These are phyloP conservation scores for Saturnispora sekii DNA, from an alignment of 805 yeast genomes.

Conservation along the genomic window DNA sequence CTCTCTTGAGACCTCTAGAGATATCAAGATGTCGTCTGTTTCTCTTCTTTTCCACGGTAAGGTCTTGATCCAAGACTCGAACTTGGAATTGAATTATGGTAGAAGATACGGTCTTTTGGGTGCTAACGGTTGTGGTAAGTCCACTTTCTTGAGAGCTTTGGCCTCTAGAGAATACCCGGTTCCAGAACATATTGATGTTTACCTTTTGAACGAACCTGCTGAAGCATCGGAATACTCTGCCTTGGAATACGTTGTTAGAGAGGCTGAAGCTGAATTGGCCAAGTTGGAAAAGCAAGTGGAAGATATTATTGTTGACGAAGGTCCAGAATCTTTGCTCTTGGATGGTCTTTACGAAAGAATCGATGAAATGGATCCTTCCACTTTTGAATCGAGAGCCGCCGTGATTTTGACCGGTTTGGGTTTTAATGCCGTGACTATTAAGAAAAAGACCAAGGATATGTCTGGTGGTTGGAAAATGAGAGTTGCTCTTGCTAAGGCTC, in stretches of 20 bases:
- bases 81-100: conserved; percentile 89
- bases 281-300: conserved; percentile 87
- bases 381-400: conserved; percentile 96
- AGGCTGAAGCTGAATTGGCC: conserved; percentile 89
- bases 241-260: conserved; percentile 90
- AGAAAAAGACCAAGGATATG: conserved; percentile 96
- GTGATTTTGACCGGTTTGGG: conserved; percentile 95
- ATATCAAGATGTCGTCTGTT: conserved; percentile 82
- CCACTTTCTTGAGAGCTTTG: conserved; percentile 84
- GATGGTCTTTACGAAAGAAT: conserved; percentile 92
- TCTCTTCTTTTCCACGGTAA: conserved; percentile 96
- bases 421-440: conserved; percentile 77
- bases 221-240: conserved; percentile 89
- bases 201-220: conserved; percentile 94
- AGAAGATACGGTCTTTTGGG: conserved; percentile 96
- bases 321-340: conserved; percentile 82
- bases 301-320: conserved; percentile 78
- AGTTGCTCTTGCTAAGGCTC: conserved; percentile 95
- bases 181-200: conserved; percentile 85
- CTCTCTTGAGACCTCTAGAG: conserved; percentile 83
- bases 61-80: conserved; percentile 87
- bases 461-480: conserved; percentile 99
- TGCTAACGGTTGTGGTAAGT: conserved; percentile 98
- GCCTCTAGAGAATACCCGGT: conserved; percentile 96
- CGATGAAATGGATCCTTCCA: conserved; percentile 90